phyloP scores from a whole-genome alignment of 2,329 filamentous ascomycete genomes.

The Mariannaea sp. region DNA sequence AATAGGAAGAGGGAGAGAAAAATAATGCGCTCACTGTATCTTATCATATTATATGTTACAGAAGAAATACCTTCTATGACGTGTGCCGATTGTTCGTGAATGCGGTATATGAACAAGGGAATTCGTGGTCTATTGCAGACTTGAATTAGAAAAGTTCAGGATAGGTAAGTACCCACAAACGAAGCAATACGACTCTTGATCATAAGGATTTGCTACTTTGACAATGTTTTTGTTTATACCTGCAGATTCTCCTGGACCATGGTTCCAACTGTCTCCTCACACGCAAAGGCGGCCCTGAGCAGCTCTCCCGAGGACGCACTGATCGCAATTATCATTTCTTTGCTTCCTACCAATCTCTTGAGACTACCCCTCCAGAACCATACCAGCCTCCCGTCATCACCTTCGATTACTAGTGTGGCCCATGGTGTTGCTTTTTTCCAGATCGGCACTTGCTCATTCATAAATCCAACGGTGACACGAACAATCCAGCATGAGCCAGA shows the following conservation, averaged over 20 bases:
- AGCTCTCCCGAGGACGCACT: slow-evolving; percentile 59
- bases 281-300: slow-evolving; percentile 73
- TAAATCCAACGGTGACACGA: slow-evolving; percentile 70
- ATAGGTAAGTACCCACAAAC: too few species aligned
- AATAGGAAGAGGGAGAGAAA: background rate
- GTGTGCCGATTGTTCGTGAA: too few species aligned
- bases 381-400: slow-evolving; percentile 54
- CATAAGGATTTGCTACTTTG: too few species aligned
- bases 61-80: too few species aligned
- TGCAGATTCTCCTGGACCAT: slow-evolving; percentile 40
- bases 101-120: too few species aligned
- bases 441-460: slow-evolving; percentile 64
- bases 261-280: slow-evolving; percentile 79
- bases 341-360: slow-evolving; percentile 64
- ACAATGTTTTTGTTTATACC: slow-evolving; percentile 14
- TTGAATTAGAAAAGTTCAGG: too few species aligned
- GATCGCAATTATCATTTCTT: slow-evolving; percentile 60
- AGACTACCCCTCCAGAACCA: slow-evolving; percentile 72
- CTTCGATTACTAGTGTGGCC: slow-evolving; percentile 75
- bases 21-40: too few species aligned
- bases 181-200: too few species aligned
- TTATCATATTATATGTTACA: too few species aligned
- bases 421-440: slow-evolving; percentile 71
- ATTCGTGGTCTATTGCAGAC: too few species aligned
- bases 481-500: slow-evolving; percentile 47